Conservation (phyloP, 2,329 filamentous ascomycete species). For the Calonectria pteridis region DNA sequence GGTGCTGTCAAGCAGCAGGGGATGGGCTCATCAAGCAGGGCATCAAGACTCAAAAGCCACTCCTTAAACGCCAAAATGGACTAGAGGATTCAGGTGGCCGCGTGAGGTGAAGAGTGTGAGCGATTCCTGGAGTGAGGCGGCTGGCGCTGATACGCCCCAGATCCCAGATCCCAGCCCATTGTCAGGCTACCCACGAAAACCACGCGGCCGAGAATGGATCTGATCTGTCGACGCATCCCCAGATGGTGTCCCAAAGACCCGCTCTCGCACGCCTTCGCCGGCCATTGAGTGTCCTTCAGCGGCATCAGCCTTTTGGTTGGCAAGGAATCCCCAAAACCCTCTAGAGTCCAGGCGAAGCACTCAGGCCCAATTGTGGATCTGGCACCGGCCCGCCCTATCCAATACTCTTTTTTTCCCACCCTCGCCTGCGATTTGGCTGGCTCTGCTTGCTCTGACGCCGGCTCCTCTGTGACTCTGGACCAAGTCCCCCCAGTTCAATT, state of each 20-base stretch:
- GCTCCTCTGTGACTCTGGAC: slow-evolving; percentile 24
- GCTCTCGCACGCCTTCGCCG: slow-evolving; percentile 30
- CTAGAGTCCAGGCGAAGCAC: slow-evolving; percentile 46
- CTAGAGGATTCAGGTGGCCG: slow-evolving; percentile 14
- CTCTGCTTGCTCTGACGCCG: slow-evolving; percentile 20
- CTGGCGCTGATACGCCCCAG: slow-evolving; percentile 33
- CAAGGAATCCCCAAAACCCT: slow-evolving; percentile 41
- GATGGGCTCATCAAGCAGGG: slow-evolving; percentile 13
- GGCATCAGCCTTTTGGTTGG: slow-evolving; percentile 35
- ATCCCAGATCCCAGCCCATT: slow-evolving; percentile 37
- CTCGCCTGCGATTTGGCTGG: slow-evolving; percentile 32
- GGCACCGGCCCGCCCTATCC: slow-evolving; percentile 34
- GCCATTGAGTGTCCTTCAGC: slow-evolving; percentile 29
- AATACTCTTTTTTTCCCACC: slow-evolving; percentile 34
- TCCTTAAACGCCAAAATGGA: slow-evolving; percentile 8
- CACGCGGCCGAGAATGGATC: slow-evolving; percentile 47
- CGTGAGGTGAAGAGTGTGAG: slow-evolving; percentile 24
- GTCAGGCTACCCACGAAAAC: slow-evolving; percentile 40
- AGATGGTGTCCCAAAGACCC: slow-evolving; percentile 42
- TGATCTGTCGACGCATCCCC: slow-evolving; percentile 46
- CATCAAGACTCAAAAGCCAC: slow-evolving; percentile 20
- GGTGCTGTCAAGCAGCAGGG: slow-evolving; percentile 15
- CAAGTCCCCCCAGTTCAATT: slow-evolving; percentile 24
- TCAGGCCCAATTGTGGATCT: slow-evolving; percentile 54
- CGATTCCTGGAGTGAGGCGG: slow-evolving; percentile 40